phyloP scores from a whole-genome alignment of 495 filamentous ascomycete species.

The Cenococcum geophilum region DNA sequence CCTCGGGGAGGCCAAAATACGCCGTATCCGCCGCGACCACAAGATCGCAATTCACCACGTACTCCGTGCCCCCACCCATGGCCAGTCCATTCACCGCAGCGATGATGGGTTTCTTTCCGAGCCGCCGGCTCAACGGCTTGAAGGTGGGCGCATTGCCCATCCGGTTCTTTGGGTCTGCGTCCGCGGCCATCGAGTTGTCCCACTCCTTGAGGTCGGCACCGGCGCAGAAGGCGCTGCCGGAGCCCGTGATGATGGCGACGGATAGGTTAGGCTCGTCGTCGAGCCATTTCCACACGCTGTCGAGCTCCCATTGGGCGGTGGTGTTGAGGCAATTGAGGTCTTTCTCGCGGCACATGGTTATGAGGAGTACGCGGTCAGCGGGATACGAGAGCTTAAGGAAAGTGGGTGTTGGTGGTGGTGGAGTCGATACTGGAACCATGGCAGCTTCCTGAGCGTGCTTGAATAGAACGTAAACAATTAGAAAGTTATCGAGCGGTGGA shows the following conservation, averaged over 20 bases:
- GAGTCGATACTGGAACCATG: constrained; percentile 12
- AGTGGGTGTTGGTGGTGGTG: constrained; percentile 20
- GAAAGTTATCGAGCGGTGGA: too few species aligned
- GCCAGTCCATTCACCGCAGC: constrained; percentile 27
- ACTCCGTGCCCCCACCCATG: constrained; percentile 26
- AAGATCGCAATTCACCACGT: constrained; percentile 25
- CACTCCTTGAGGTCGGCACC: constrained; percentile 30
- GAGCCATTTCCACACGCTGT: constrained; percentile 18
- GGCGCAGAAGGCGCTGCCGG: constrained; percentile 25
- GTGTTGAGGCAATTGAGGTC: constrained; percentile 18
- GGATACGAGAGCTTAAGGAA: constrained; percentile 24
- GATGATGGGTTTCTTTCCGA: constrained; percentile 27
- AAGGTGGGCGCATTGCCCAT: constrained; percentile 10
- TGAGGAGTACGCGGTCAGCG: constrained; percentile 17
- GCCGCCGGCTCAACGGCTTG: constrained; percentile 13
- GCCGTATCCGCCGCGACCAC: constrained; percentile 19
- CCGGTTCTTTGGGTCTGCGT: constrained; percentile 11
- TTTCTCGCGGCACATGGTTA: constrained; percentile 12
- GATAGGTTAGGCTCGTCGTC: constrained; percentile 15
- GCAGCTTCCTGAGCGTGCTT: not conserved
- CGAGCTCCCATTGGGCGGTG: constrained; percentile 22
- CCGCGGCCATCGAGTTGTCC: constrained; percentile 15
- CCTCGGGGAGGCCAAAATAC: constrained; percentile 22
- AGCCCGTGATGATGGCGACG: constrained; percentile 25
- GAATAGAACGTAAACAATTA: too few species aligned